phyloP scores from a whole-genome alignment of 495 filamentous ascomycete genomes.

The Friedmanniomyces simplex region DNA sequence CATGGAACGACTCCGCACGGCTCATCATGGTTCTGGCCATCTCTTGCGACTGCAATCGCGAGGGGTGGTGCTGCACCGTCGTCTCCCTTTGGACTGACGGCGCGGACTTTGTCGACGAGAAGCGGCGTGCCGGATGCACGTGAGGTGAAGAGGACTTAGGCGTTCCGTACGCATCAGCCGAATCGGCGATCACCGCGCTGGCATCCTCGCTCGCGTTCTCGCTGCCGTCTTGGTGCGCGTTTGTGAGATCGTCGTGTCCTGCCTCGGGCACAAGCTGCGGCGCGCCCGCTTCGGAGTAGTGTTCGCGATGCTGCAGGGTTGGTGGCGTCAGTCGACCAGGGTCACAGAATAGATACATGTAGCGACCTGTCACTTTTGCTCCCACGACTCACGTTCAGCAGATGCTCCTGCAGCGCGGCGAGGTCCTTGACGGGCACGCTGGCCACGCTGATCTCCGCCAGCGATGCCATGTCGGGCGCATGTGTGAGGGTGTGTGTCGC shows the following conservation, averaged over 20 bases:
- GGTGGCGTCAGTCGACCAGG: conserved; percentile 10
- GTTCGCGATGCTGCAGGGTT: conserved; percentile 10
- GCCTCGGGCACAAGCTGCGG: neutral
- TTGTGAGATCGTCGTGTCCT: neutral
- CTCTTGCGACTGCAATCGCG: conserved; percentile 19
- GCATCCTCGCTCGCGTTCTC: neutral
- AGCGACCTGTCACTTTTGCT: neutral
- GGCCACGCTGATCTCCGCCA: conserved; percentile 18
- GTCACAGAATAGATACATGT: neutral
- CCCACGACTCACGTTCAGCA: conserved; percentile 3
- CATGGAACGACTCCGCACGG: conserved; percentile 17
- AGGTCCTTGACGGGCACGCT: conserved; percentile 9
- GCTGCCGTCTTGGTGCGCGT: neutral
- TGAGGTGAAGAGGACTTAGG: neutral
- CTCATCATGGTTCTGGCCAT: conserved; percentile 2
- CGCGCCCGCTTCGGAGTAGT: neutral
- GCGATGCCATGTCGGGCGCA: conserved; percentile 12
- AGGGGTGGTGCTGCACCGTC: conserved; percentile 3
- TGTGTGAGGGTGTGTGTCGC: neutral
- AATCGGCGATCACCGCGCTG: conserved; percentile 4
- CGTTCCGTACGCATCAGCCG: conserved; percentile 2
- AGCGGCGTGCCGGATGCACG: conserved; percentile 4
- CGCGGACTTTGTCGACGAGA: conserved; percentile 12
- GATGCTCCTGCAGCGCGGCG: conserved; percentile 3
- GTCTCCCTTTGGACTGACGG: conserved; percentile 12